Conservation (phyloP, 2,329 filamentous ascomycete species). For the Clonostachys byssicola region DNA sequence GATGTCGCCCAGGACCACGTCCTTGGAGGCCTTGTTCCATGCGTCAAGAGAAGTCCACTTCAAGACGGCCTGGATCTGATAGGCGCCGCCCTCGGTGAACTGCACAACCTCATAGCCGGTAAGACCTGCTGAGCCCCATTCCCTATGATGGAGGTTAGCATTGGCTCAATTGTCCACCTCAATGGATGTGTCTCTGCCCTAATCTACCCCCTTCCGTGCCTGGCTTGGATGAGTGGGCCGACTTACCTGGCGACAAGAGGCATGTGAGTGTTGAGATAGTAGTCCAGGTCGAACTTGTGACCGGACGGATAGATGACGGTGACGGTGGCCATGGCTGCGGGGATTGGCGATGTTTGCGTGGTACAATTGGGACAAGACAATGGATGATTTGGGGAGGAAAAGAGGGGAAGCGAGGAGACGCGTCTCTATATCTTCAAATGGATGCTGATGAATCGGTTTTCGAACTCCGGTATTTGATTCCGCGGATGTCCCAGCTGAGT, state of each 20-base stretch:
- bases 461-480: too few relatives aligned
- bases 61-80: conserved; percentile 18
- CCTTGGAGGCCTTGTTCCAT: conserved; percentile 8
- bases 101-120: conserved; percentile 23
- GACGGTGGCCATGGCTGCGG: conserved; percentile 7
- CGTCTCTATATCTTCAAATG: too few relatives aligned
- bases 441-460: too few relatives aligned
- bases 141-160: neutral
- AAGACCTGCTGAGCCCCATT: conserved; percentile 33
- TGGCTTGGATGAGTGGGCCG: neutral
- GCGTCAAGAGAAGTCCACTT: conserved; percentile 18
- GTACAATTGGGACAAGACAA: too few relatives aligned
- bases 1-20: conserved; percentile 22
- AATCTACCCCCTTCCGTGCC: too few relatives aligned
- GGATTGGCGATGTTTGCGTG: too few relatives aligned
- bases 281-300: conserved; percentile 39
- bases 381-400: too few relatives aligned
- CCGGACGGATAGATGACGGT: conserved; percentile 33
- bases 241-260: conserved; percentile 27
- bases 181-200: too few relatives aligned
- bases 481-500: too few relatives aligned
- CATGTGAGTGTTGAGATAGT: conserved; percentile 43
- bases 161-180: too few relatives aligned
- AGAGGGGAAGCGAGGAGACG: too few relatives aligned
- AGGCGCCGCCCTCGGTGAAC: conserved; percentile 12